These are phyloP conservation scores for Xylariaceae sp. DNA, from an alignment of 2,329 filamentous ascomycete species.

Conservation along the genomic window DNA sequence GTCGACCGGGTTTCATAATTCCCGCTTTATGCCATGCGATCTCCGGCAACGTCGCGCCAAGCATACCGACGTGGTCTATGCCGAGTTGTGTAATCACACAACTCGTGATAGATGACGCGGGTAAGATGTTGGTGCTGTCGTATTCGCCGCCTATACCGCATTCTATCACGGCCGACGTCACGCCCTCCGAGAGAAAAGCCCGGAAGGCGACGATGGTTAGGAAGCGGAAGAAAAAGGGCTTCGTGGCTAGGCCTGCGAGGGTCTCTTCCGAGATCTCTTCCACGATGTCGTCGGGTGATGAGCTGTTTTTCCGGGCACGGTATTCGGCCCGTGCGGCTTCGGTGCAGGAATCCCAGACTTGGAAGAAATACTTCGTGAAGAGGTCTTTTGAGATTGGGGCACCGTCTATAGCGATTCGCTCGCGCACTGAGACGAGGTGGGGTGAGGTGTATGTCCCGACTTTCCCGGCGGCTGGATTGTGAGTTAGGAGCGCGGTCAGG, in stretches of 20 bases:
- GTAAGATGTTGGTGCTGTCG: slow-evolving; percentile 85
- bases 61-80: slow-evolving; percentile 79
- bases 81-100: slow-evolving; percentile 77
- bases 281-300: slow-evolving; percentile 2
- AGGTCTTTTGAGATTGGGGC: slow-evolving; percentile 62
- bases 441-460: slow-evolving; percentile 84
- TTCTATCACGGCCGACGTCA: slow-evolving; percentile 80
- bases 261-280: slow-evolving; percentile 40
- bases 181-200: slow-evolving; percentile 71
- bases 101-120: slow-evolving; percentile 59
- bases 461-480: slow-evolving; percentile 31
- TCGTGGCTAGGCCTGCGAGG: slow-evolving; percentile 57
- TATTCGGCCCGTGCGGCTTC: slow-evolving; percentile 33
- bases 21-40: slow-evolving; percentile 93
- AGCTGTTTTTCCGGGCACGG: neutral
- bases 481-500: slow-evolving; percentile 56
- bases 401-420: slow-evolving; percentile 80
- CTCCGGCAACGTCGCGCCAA: slow-evolving; percentile 74
- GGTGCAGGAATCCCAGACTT: slow-evolving; percentile 69
- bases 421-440: slow-evolving; percentile 77
- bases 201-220: slow-evolving; percentile 87
- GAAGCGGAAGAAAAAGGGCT: slow-evolving; percentile 91
- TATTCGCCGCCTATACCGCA: slow-evolving; percentile 94
- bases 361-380: slow-evolving; percentile 79
- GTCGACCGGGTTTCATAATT: slow-evolving; percentile 69